Conservation (phyloP, 2,329 filamentous ascomycete genomes). For the Corniculantispora saksenae region DNA sequence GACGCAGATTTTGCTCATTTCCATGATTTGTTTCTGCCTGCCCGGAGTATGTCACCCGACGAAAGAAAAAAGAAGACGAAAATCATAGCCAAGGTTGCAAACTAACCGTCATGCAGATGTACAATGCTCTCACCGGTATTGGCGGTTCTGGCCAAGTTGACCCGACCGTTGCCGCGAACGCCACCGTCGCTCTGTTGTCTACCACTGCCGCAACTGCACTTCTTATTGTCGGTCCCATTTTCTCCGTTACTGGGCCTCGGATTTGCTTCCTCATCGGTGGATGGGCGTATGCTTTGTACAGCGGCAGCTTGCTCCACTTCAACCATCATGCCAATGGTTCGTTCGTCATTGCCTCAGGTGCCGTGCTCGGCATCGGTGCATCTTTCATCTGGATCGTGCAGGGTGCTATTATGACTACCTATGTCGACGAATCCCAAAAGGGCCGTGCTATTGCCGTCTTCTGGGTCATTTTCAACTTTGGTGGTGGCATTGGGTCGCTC, state of each 20-base stretch:
- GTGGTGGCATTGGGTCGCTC: slow-evolving; percentile 45
- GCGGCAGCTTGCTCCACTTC: slow-evolving; percentile 45
- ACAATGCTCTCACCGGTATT: slow-evolving; percentile 47
- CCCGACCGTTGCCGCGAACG: slow-evolving; percentile 46
- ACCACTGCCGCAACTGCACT: slow-evolving; percentile 45
- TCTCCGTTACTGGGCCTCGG: slow-evolving; percentile 43
- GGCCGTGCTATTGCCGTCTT: slow-evolving; percentile 45
- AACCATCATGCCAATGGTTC: slow-evolving; percentile 41
- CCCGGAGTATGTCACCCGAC: slow-evolving; percentile 38
- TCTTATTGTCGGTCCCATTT: slow-evolving; percentile 46
- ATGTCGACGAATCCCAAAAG: slow-evolving; percentile 43
- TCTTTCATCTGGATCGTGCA: slow-evolving; percentile 49
- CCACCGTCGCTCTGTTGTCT: slow-evolving; percentile 45
- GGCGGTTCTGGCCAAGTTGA: slow-evolving; percentile 49
- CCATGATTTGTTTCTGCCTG: slow-evolving; percentile 50
- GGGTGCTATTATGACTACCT: slow-evolving; percentile 51
- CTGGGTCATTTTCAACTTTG: slow-evolving; percentile 49
- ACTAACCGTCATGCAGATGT: slow-evolving; percentile 38
- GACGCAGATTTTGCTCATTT: slow-evolving; percentile 50
- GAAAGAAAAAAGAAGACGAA: background rate
- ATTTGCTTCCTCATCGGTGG: slow-evolving; percentile 45
- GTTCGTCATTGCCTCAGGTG: slow-evolving; percentile 47
- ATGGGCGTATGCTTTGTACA: slow-evolving; percentile 48
- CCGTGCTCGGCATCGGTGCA: slow-evolving; percentile 46
- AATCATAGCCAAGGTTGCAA: too few species aligned